Evolutionary conservation across 345 rosid genomes (phyloP).

Genomic region (Psidium guajava): DNA sequence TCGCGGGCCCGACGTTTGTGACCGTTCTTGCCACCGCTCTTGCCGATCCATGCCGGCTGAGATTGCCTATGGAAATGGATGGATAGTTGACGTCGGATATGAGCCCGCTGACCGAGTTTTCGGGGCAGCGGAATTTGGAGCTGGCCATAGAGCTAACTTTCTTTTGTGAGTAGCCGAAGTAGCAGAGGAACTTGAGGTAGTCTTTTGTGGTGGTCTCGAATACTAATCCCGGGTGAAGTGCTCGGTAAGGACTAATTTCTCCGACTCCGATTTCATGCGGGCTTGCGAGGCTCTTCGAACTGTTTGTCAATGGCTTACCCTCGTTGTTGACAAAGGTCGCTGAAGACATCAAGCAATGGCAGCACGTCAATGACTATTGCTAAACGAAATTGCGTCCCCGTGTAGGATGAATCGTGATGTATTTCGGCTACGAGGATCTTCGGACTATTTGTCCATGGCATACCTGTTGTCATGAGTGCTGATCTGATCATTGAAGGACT

Average conservation of each 20-base stretch:
- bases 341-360: slow-evolving; percentile 6
- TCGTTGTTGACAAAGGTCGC: slow-evolving; percentile 39
- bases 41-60: slow-evolving; percentile 10
- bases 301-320: slow-evolving; percentile 34
- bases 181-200: slow-evolving; percentile 52
- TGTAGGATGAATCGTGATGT: background rate
- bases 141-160: slow-evolving; percentile 34
- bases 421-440: background rate
- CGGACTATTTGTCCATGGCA: background rate
- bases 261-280: slow-evolving; percentile 70
- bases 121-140: slow-evolving; percentile 40
- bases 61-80: slow-evolving; percentile 55
- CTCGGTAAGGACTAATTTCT: slow-evolving; percentile 45
- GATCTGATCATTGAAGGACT: slow-evolving; percentile 64
- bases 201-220: slow-evolving; percentile 44
- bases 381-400: background rate
- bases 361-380: background rate
- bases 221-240: slow-evolving; percentile 70
- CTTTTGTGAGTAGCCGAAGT: slow-evolving; percentile 40
- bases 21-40: slow-evolving; percentile 27
- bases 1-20: slow-evolving; percentile 47
- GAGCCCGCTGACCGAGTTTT: slow-evolving; percentile 11
- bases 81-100: slow-evolving; percentile 63
- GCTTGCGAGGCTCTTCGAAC: slow-evolving; percentile 26
- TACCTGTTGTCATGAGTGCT: slow-evolving; percentile 76